Evolutionary conservation across 352 stramenopile genomes (phyloP).

Genomic region (Phytophthora pini): DNA sequence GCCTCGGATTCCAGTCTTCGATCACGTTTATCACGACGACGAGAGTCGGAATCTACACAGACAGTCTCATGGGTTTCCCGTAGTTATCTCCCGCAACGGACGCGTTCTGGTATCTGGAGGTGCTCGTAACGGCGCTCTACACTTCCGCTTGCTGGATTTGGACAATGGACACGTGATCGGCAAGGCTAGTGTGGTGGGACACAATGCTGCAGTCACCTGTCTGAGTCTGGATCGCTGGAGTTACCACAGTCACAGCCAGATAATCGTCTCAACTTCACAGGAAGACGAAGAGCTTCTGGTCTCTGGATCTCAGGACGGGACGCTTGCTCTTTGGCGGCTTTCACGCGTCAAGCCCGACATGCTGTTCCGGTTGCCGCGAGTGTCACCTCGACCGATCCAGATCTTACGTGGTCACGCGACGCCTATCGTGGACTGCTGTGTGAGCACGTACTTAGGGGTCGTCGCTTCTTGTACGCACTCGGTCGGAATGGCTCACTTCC

Average conservation of each 20-base stretch:
- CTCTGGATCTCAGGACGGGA: constrained; percentile 74
- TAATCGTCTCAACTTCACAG: constrained; percentile 37
- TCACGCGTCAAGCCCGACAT: constrained; percentile 76
- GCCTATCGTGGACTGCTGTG: no score
- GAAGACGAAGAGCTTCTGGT: constrained; percentile 82
- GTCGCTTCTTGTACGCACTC: no score
- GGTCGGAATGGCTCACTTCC: no score
- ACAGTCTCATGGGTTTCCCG: constrained; percentile 38
- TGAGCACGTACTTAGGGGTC: neutral
- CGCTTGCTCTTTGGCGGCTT: constrained; percentile 74
- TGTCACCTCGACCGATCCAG: constrained; percentile 72
- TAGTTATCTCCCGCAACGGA: constrained; percentile 74
- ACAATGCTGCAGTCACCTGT: constrained; percentile 74
- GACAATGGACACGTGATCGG: constrained; percentile 87
- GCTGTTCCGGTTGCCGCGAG: constrained; percentile 73
- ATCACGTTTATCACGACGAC: constrained; percentile 39
- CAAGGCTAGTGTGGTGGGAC: constrained; percentile 83
- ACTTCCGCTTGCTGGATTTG: constrained; percentile 79
- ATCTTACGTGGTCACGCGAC: constrained; percentile 50
- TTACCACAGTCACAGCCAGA: constrained; percentile 44
- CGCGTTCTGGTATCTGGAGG: constrained; percentile 78
- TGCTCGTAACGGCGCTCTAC: constrained; percentile 73
- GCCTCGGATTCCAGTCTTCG: constrained; percentile 78
- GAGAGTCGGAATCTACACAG: constrained; percentile 19
- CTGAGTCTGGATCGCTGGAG: constrained; percentile 71